Base-by-base conservation (phyloP, 208 protist genomes). In the Acanthamoeba lenticulata region DNA sequence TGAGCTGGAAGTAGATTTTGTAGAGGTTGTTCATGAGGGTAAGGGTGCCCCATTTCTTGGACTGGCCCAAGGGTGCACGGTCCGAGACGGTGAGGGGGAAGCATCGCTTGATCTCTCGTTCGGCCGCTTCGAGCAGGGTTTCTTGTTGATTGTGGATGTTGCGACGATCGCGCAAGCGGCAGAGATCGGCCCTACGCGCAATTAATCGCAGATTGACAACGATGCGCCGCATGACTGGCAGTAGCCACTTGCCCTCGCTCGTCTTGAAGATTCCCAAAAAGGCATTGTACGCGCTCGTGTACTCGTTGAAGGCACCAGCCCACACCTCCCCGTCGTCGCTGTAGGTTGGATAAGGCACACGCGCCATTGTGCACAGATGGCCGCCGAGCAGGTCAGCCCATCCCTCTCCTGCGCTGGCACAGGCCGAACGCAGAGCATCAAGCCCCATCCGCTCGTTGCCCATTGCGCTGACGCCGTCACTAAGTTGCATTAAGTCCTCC, bases 1-100 rank as follows among this genome's bases (percentile, higher is more conserved):
- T 94, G 21, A 94, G 32, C 36, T 49, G 13, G 65, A 94, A 94
- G 85, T 94, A 94, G 27, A 94, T 55, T 11, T 92, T 81, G 93
- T 89, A 94, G 34, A 94, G 93, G 34, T 88, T 69, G 83, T 92
- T 92, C 45, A 94, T 94, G 81, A 94, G 47, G 6, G 7, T 27
- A 24, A 94, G 57, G 44, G 74, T 38, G 44, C 74, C 74, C 74
- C 74, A 85, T 19, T 85, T 85, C 74, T 85, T 85, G 36, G 74
- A 85, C 2, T 49, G 74, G 29, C 17, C 27, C 38, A 85, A 19
- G 36, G 1, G 5, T 9, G 42, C 44, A 5, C 74, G 74, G 27
- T 85, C 74, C 2, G 74, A 55, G 19, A 85, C 44, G 38, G 74
- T 85, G 38, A 85, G 21, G 21, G 74, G 74, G 74, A 85, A 85